Conservation (phyloP, 139 green algal species). For the Chlorella sp. region DNA sequence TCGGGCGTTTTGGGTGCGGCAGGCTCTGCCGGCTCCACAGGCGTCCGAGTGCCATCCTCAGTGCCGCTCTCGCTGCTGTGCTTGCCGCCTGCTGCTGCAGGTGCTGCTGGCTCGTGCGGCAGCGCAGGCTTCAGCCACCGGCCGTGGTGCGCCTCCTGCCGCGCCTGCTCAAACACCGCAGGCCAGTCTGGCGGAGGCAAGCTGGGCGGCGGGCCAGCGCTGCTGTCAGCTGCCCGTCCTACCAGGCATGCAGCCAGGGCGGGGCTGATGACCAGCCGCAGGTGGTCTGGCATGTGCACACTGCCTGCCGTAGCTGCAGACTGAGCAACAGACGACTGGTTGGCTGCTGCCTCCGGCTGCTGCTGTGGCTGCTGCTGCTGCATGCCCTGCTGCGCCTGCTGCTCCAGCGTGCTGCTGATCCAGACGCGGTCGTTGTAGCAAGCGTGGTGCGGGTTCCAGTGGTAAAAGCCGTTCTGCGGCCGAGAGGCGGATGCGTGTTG, state of each 20-base stretch:
- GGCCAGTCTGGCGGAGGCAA: conserved; percentile 5
- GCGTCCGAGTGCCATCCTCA: not conserved
- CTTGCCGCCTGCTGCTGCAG: not conserved
- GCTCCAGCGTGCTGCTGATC: conserved; percentile 1
- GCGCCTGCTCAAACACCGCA: not conserved
- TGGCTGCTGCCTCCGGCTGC: not conserved
- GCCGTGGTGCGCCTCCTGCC: not conserved
- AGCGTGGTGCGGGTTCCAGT: conserved; percentile 41
- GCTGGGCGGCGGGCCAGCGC: too few relatives aligned
- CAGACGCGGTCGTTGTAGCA: conserved; percentile 24
- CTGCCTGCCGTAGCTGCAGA: not conserved
- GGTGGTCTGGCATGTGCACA: conserved; percentile 27
- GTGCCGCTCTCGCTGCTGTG: not conserved
- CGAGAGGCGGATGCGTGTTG: too few relatives aligned
- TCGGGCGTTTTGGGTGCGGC: too few relatives aligned
- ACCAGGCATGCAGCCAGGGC: conserved; percentile 29
- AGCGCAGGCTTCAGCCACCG: conserved; percentile 32
- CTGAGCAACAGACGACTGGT: too few relatives aligned
- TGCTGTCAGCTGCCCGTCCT: not conserved
- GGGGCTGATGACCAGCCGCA: conserved; percentile 46
- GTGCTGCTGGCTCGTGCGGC: not conserved
- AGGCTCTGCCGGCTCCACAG: not conserved
- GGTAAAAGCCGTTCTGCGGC: conserved; percentile 45
- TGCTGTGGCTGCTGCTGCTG: conserved; percentile 1
- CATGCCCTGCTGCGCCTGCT: not conserved